These are phyloP conservation scores for Fusarium udum DNA, from an alignment of 2,329 filamentous ascomycete genomes.

Conservation along the genomic window DNA sequence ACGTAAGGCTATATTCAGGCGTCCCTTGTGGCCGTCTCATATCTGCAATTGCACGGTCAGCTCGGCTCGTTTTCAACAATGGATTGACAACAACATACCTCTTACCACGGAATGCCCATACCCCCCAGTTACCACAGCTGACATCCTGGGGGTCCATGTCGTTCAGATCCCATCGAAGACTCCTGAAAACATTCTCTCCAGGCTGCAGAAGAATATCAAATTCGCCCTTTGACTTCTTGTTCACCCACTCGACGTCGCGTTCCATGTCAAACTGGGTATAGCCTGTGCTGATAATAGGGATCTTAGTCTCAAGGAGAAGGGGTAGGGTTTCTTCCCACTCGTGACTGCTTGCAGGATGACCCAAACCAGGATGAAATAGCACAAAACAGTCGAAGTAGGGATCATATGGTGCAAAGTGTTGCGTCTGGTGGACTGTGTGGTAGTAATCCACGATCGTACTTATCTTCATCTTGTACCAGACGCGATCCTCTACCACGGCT, in stretches of 20 bases:
- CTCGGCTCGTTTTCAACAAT: constrained; percentile 36
- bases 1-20: constrained; percentile 20
- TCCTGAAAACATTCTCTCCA: constrained; percentile 93
- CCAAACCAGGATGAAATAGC: constrained; percentile 94
- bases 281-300: constrained; percentile 92
- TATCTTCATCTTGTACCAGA: constrained; percentile 92
- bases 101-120: constrained; percentile 98
- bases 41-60: constrained; percentile 50
- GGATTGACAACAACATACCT: constrained; percentile 67
- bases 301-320: constrained; percentile 90
- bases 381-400: constrained; percentile 99
- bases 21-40: constrained; percentile 70
- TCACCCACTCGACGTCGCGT: constrained; percentile 89
- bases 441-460: constrained; percentile 98
- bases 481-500: constrained; percentile 89
- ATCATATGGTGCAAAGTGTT: constrained; percentile 92
- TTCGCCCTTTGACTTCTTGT: constrained; percentile 85
- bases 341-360: constrained; percentile 90
- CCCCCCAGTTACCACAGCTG: constrained; percentile 94
- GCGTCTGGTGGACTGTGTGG: constrained; percentile 91
- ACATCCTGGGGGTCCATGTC: constrained; percentile 94
- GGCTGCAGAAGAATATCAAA: constrained; percentile 93
- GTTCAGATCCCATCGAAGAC: constrained; percentile 95
- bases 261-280: constrained; percentile 97
- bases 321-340: constrained; percentile 95